These are phyloP conservation scores for Lantana camara DNA, from an alignment of 257 asterid species.

Conservation along the genomic window DNA sequence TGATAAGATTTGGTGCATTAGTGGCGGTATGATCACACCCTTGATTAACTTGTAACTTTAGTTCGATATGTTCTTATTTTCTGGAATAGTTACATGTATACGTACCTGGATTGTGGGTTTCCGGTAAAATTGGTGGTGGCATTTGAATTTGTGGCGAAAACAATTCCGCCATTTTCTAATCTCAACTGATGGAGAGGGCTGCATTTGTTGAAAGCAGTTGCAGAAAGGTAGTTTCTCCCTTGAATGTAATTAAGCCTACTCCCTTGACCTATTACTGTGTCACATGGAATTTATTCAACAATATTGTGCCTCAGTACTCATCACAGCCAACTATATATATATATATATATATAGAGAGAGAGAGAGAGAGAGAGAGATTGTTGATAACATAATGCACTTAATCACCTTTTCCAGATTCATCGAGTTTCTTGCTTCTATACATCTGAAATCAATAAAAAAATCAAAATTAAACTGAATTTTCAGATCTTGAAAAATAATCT, in stretches of 20 bases:
- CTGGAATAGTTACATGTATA: too few species aligned
- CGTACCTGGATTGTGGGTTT: slow-evolving; percentile 2
- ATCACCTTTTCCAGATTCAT: slow-evolving; percentile 83
- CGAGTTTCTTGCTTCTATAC: slow-evolving; percentile 90
- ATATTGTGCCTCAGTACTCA: slow-evolving; percentile 2
- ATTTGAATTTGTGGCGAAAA: slow-evolving; percentile 32
- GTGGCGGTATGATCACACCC: too few species aligned
- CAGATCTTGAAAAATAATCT: too few species aligned
- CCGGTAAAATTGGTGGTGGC: slow-evolving; percentile 11
- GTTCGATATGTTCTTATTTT: too few species aligned
- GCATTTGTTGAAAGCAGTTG: slow-evolving; percentile 37
- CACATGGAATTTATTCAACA: not conserved
- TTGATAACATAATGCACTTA: too few species aligned
- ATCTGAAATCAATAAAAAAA: slow-evolving; percentile 48
- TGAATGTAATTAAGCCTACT: slow-evolving; percentile 42
- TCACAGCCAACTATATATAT: too few species aligned
- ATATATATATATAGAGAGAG: not conserved
- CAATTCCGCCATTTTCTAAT: slow-evolving; percentile 63
- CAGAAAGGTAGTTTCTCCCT: slow-evolving; percentile 47
- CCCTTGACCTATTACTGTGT: slow-evolving; percentile 68
- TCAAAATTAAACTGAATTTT: not conserved
- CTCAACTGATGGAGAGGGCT: slow-evolving; percentile 57
- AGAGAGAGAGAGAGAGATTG: not conserved
- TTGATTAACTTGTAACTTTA: too few species aligned
- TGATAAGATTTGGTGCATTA: too few species aligned